phyloP scores from a whole-genome alignment of 2,329 filamentous ascomycete genomes.

The Graphiopsis chlorocephala region DNA sequence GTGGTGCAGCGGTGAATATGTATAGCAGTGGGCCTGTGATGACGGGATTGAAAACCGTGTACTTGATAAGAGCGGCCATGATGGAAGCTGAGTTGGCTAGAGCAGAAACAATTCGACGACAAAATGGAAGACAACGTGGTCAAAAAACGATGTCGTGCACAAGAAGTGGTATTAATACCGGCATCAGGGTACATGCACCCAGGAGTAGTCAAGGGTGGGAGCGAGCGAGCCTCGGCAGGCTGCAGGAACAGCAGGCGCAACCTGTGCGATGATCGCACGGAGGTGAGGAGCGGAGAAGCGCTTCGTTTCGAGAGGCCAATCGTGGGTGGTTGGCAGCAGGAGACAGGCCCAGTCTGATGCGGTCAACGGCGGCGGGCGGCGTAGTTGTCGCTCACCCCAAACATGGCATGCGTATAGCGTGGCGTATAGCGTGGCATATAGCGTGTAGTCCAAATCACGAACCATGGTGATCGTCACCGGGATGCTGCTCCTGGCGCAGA shows the following conservation, averaged over 20 bases:
- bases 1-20: conserved; percentile 30
- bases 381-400: not conserved
- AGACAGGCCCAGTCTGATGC: not conserved
- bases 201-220: not conserved
- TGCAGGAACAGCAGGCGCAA: not conserved
- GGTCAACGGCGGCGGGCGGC: not conserved
- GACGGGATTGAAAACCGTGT: conserved; percentile 24
- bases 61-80: conserved; percentile 5
- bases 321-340: not conserved
- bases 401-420: not conserved
- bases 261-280: too few species aligned
- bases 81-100: not conserved
- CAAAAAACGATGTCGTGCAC: not conserved
- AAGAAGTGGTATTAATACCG: not conserved
- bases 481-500: not conserved
- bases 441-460: not conserved
- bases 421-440: not conserved
- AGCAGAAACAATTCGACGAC: not conserved
- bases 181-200: not conserved
- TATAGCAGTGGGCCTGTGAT: conserved; percentile 31
- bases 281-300: not conserved
- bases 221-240: not conserved
- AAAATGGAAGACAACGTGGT: not conserved
- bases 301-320: not conserved
- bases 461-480: not conserved